phyloP scores from a whole-genome alignment of 768 basidiomycete species.

The Pleurotus tuoliensis region DNA sequence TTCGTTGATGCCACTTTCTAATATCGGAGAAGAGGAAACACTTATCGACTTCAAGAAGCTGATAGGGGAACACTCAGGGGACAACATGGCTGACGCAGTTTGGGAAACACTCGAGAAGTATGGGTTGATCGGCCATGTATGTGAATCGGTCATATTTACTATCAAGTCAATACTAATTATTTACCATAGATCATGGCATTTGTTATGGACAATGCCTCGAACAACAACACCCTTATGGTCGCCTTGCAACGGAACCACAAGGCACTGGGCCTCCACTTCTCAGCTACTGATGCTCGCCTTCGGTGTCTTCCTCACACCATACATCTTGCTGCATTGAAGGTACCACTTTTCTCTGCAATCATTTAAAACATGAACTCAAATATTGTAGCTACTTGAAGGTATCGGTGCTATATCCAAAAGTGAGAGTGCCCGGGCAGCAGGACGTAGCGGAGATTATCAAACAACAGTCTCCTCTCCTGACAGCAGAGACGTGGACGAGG shows the following conservation, averaged over 20 bases:
- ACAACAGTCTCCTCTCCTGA: constrained; percentile 13
- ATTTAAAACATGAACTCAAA: too few relatives aligned
- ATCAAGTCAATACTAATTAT: too few relatives aligned
- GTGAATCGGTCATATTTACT: background rate
- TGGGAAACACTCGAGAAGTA: constrained; percentile 14
- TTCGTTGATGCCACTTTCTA: too few relatives aligned
- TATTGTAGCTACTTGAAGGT: constrained; percentile 24
- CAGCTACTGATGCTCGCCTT: too few relatives aligned
- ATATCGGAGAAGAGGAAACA: constrained; percentile 11
- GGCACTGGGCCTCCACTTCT: too few relatives aligned
- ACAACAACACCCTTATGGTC: too few relatives aligned
- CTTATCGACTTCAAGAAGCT: constrained; percentile 20
- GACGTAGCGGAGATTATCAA: constrained; percentile 17
- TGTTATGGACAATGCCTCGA: too few relatives aligned
- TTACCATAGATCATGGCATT: too few relatives aligned
- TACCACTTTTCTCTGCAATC: too few relatives aligned
- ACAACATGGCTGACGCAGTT: constrained; percentile 17
- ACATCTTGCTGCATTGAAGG: too few relatives aligned
- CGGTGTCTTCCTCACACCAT: too few relatives aligned
- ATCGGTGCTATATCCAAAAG: constrained; percentile 21
- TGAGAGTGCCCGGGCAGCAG: constrained; percentile 15
- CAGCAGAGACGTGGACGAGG: constrained; percentile 8
- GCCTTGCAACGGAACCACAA: too few relatives aligned
- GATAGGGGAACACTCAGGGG: constrained; percentile 17
- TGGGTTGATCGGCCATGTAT: constrained; percentile 8